phyloP scores from a whole-genome alignment of 129 eudicot species.

The Arctium minus region DNA sequence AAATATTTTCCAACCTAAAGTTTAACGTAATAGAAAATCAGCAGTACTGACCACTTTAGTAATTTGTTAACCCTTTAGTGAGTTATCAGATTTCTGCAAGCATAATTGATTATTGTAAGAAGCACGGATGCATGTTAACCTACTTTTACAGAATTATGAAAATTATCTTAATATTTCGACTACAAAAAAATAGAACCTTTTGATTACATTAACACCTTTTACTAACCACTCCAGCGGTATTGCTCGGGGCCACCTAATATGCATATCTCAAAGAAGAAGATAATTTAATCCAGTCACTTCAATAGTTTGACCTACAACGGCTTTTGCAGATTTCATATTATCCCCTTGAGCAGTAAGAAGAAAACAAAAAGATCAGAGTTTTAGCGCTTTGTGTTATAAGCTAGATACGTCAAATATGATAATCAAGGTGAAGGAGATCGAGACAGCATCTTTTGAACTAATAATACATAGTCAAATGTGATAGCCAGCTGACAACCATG shows the following conservation, averaged over 20 bases:
- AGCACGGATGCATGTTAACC: background rate
- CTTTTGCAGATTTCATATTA: background rate
- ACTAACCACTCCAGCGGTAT: background rate
- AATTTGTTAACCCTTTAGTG: background rate
- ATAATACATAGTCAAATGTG: slow-evolving; percentile 10
- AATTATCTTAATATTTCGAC: background rate
- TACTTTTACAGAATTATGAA: background rate
- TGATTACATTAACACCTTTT: background rate
- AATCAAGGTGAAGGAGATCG: background rate
- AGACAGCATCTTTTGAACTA: background rate
- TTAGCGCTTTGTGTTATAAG: background rate
- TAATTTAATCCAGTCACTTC: background rate
- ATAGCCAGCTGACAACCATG: slow-evolving; percentile 17
- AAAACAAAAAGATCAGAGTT: background rate
- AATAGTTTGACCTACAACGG: background rate
- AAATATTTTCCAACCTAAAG: background rate
- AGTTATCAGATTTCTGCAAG: background rate
- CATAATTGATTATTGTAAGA: background rate
- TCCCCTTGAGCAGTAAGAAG: background rate
- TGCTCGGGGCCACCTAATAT: background rate
- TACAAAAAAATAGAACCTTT: background rate
- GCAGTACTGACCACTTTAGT: background rate
- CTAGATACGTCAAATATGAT: background rate
- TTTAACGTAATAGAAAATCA: background rate
- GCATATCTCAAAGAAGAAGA: background rate